A percentile compares a stretch with the other conserved stretches of the same genome.
Evolutionary conservation across 106 monocot species (phyloP).

Genomic region (Platanthera guangdongensis): DNA sequence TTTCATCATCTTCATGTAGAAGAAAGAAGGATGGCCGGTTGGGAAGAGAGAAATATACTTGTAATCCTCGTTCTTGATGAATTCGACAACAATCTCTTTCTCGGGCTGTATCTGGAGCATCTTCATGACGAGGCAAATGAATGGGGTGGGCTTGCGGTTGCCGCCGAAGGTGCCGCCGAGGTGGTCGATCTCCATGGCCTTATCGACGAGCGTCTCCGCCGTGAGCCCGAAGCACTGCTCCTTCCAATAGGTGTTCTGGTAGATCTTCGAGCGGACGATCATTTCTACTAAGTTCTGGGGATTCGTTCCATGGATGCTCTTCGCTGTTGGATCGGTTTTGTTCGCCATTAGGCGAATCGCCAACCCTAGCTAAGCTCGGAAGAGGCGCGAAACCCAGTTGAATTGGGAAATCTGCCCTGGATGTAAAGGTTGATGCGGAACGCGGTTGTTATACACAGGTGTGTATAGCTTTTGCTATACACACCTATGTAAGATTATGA

Average conservation of each 20-base stretch:
- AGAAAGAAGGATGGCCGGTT: no score
- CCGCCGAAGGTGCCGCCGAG: conserved; percentile 89
- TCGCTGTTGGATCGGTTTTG: conserved; percentile 81
- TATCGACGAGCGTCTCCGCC: conserved; percentile 94
- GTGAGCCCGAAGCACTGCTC: conserved; percentile 99
- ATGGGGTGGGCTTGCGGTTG: conserved; percentile 75
- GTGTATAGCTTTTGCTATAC: no score
- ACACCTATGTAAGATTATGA: no score
- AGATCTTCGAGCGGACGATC: conserved; percentile 88
- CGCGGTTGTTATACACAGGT: no score
- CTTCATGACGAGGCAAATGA: conserved; percentile 88
- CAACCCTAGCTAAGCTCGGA: not conserved
- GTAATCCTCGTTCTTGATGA: conserved; percentile 98
- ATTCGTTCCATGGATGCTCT: conserved; percentile 93
- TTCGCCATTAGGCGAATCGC: conserved; percentile 55
- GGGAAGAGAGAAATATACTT: no score
- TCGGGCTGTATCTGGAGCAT: conserved; percentile 99
- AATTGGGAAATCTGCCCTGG: no score
- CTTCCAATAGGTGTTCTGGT: conserved; percentile 92
- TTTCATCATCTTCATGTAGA: not conserved
- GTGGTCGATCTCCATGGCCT: conserved; percentile 99
- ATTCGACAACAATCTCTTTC: conserved; percentile 97
- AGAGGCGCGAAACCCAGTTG: not conserved
- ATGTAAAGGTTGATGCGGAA: no score
- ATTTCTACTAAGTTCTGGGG: conserved; percentile 97